Evolutionary conservation across 1,284 basidiomycete genomes (phyloP), one percentile per base, ranked within the genome.

Genomic region (Boletus sp.): DNA sequence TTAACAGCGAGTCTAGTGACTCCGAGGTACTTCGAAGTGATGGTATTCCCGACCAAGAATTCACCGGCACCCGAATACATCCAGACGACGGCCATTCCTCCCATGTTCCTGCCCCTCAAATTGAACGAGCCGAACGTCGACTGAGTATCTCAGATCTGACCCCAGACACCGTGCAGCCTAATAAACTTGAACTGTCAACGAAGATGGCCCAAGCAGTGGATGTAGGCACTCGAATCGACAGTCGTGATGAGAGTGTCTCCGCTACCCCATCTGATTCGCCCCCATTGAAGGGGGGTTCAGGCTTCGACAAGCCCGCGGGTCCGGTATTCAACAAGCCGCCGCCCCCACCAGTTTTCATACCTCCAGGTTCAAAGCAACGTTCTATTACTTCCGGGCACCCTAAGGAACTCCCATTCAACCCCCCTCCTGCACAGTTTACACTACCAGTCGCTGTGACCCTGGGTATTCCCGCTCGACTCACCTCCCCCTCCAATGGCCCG

Each of bases 211-310:
- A 37, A 23, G 25, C 12, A 41, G 32, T 32, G 14, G 40, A 27
- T 22, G n/a, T 7, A 8, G 17, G 25, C 16, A 4, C 32, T 33
- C 49, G 32, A 44, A 19, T 27, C 17, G 27, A 51, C 17, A 29
- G 17, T 32, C 48, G 25, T 12, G 45, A 61, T 25, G 51, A 67
- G 36, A 74, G 72, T 45, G 54, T 69, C 3, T 78, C 81, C 7
- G 82, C 79, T 14, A 83, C 82, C 9, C 81, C 82, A 33, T 76
- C 80, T 5, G 66, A 77, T 51, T 81, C 82, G 8, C 79, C 80
- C 8, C 74, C 77, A 17, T 56, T 65, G 4, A 60, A 57, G 17
- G 61, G 55, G n/a, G 57, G 35, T 25, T 49, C 58, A 9, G 62
- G 58, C 33, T 71, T 75, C 54, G 56, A 61, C 16, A 60, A 67